phyloP scores from a whole-genome alignment of 495 filamentous ascomycete genomes.

The Amniculicola lignicola region DNA sequence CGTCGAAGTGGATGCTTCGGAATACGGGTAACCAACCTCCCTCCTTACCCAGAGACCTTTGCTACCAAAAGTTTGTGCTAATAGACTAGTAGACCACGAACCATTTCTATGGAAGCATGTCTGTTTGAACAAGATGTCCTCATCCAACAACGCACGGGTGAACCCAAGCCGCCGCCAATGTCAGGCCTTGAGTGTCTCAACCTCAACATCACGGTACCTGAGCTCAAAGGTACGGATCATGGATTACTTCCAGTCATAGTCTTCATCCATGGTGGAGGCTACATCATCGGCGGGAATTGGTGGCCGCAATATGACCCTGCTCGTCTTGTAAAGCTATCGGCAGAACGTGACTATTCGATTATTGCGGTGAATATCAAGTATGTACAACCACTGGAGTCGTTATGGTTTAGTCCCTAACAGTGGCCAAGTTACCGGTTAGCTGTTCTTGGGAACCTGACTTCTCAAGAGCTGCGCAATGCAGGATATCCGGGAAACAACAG shows the following conservation, averaged over 20 bases:
- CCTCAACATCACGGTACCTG: constrained; percentile 34
- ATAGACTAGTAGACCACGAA: constrained; percentile 10
- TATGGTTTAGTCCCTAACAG: background rate
- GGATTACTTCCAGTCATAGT: constrained; percentile 37
- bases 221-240: background rate
- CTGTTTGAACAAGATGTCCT: constrained; percentile 21
- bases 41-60: background rate
- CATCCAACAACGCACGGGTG: constrained; percentile 28
- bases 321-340: constrained; percentile 31
- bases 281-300: constrained; percentile 41
- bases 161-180: constrained; percentile 8
- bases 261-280: constrained; percentile 37
- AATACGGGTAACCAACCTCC: constrained; percentile 32
- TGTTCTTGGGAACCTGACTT: constrained; percentile 30
- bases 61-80: background rate
- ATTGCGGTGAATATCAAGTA: constrained; percentile 33
- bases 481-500: constrained; percentile 33
- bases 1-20: constrained; percentile 25
- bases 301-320: constrained; percentile 47
- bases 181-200: constrained; percentile 34
- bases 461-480: constrained; percentile 28
- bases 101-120: constrained; percentile 7
- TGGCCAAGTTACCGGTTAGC: constrained; percentile 32
- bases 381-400: background rate
- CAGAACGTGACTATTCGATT: constrained; percentile 10